Percentiles rank a stretch among this genome's conserved stretches.
Evolutionary conservation across 345 rosid species (phyloP).

Genomic region (Eucalyptus tenuipes): DNA sequence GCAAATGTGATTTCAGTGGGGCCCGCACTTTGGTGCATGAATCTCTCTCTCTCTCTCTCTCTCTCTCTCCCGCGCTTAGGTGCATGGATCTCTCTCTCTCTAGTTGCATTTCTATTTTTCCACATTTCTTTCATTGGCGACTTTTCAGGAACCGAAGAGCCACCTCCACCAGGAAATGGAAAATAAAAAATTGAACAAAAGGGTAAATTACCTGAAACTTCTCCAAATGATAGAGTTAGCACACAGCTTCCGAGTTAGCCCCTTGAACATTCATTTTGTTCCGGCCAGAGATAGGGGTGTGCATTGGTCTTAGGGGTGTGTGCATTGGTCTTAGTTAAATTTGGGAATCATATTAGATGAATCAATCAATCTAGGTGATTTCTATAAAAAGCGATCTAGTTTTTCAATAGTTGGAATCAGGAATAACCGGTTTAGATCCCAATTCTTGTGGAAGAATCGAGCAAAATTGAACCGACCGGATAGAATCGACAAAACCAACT

Average conservation of each 20-base stretch:
- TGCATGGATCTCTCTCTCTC: too few relatives aligned
- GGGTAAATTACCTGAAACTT: background rate
- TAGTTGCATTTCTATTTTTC: too few relatives aligned
- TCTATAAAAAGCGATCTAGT: too few relatives aligned
- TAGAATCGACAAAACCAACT: too few relatives aligned
- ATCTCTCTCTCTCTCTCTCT: too few relatives aligned
- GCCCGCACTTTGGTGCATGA: background rate
- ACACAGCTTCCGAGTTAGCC: background rate
- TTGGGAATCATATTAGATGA: rapidly evolving
- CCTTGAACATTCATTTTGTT: background rate
- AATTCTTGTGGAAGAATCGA: too few relatives aligned
- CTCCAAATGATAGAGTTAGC: background rate
- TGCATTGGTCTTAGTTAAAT: background rate
- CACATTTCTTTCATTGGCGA: background rate
- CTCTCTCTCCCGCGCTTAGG: too few relatives aligned
- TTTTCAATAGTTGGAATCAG: too few relatives aligned
- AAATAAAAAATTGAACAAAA: background rate
- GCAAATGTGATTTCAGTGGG: background rate
- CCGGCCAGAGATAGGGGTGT: background rate
- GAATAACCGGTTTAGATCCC: too few relatives aligned
- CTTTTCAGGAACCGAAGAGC: background rate
- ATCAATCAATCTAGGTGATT: background rate
- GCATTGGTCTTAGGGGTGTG: background rate
- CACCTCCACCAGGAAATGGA: background rate
- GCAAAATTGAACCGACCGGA: too few relatives aligned